Percentiles rank a stretch among this genome's conserved stretches.
Conservation (phyloP, 1,284 basidiomycete genomes). For the Pseudozyma tsukubaensis region DNA sequence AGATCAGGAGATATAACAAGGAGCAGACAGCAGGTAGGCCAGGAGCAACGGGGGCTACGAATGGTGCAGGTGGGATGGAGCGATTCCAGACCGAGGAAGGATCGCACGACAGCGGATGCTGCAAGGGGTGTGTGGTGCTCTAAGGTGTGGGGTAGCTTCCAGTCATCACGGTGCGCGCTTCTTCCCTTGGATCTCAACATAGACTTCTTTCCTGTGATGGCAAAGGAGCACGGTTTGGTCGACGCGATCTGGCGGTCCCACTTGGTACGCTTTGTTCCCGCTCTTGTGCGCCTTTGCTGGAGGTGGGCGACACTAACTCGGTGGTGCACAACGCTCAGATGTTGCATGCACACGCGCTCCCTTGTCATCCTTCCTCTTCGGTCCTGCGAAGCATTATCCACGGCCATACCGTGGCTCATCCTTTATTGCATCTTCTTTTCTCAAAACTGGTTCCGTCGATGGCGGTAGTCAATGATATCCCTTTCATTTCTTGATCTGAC, state of each 20-base stretch:
- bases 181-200: constrained; percentile 3
- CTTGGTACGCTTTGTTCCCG: too few species aligned
- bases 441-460: constrained; percentile 15
- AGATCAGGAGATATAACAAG: constrained; percentile 94
- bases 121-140: constrained; percentile 57
- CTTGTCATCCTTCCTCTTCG: not conserved
- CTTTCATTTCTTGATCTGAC: constrained; percentile 1
- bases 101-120: constrained; percentile 54
- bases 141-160: too few species aligned
- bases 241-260: too few species aligned
- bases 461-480: constrained; percentile 28
- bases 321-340: too few species aligned
- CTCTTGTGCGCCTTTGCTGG: not conserved
- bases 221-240: too few species aligned
- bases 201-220: constrained; percentile 11
- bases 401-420: not conserved
- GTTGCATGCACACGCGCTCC: too few species aligned
- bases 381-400: not conserved
- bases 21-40: constrained; percentile 65
- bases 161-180: not conserved
- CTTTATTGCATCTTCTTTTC: constrained; percentile 1
- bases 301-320: not conserved
- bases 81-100: constrained; percentile 54
- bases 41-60: constrained; percentile 57
- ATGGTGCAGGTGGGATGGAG: constrained; percentile 55